Conservation (phyloP, 805 yeast genomes). For the Yarrowia sp. region DNA sequence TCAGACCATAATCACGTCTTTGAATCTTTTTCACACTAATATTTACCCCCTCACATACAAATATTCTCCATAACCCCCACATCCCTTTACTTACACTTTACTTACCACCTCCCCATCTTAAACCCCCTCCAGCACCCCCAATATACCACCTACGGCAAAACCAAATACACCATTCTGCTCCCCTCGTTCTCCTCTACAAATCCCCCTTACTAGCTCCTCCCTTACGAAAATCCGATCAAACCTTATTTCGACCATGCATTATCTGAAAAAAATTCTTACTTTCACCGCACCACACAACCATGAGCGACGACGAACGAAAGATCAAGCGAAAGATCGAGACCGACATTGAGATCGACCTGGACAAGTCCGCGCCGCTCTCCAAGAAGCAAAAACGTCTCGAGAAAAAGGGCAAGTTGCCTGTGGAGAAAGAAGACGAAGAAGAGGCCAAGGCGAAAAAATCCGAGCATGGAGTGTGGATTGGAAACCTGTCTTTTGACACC, state of each 20-base stretch:
- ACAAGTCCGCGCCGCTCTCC: conserved; percentile 75
- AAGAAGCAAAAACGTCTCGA: conserved; percentile 85
- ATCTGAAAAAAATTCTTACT: conserved; percentile 35
- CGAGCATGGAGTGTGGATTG: conserved; percentile 86
- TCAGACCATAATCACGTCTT: no score
- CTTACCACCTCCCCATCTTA: no score
- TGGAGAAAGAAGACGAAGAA: conserved; percentile 32
- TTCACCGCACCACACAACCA: neutral
- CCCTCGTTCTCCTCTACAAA: no score
- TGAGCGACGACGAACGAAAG: conserved; percentile 2
- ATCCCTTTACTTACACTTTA: no score
- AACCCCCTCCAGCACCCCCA: no score
- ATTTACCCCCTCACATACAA: no score
- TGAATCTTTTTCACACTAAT: no score
- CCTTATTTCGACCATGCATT: conserved; percentile 39
- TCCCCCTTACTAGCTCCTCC: no score
- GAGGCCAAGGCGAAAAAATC: conserved; percentile 39
- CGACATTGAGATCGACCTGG: conserved; percentile 44
- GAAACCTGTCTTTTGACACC: conserved; percentile 85
- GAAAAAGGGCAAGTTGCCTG: conserved; percentile 56
- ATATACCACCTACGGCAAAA: no score
- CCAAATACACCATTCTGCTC: no score
- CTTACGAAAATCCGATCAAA: conserved; percentile 34
- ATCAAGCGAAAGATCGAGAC: conserved; percentile 31
- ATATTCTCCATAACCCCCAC: no score